Evolutionary conservation across 2,329 filamentous ascomycete genomes (phyloP), one percentile per base, ranked within the genome.

Genomic region (Hyphodiscus sp.): DNA sequence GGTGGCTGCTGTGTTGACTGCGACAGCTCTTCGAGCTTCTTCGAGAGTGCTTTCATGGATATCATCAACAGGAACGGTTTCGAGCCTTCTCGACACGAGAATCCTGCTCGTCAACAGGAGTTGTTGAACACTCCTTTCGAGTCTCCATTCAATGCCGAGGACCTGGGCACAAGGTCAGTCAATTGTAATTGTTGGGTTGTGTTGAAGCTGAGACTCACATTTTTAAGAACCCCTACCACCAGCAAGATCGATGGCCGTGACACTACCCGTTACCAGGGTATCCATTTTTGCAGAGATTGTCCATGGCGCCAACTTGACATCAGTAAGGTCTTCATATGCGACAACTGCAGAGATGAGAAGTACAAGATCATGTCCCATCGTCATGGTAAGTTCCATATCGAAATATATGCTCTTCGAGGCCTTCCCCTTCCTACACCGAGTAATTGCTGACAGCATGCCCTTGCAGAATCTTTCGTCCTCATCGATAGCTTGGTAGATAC

Each of bases 261-360:
- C 30, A 49, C 41, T 41, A 30, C 49, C 20, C 7, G n/a, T 4
- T 50, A n/a, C 38, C 29, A 30, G 29, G 38, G 18, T 2, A 41
- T 52, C 8, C 13, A 47, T 7, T 58, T 57, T 33, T 63, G 61
- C 45, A 51, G 55, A 15, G 56, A 53, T 2, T 52, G 47, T 26
- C 46, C 53, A 2, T 58, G 48, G 33, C 19, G 50, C 15, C 61
- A 61, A 23, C 29, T 63, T 16, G 60, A 63, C 20, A 46, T 59
- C 41, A 49, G 33, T 1, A 60, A 56, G 41, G 57, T 52, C 4
- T 49, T 41, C 16, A 62, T 63, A 41, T 63, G 61, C 20, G 43
- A 45, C 10, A n/a, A 23, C 2, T 61, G 59, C 41, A 33, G 38
- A 2, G 19, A 46, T 1, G 44, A 54, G 41, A 60, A 61, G 29